Percentiles rank a stretch among this genome's conserved stretches.
Evolutionary conservation across 164 flowering plant genomes (phyloP).

Genomic region (Hamamelis virginiana): DNA sequence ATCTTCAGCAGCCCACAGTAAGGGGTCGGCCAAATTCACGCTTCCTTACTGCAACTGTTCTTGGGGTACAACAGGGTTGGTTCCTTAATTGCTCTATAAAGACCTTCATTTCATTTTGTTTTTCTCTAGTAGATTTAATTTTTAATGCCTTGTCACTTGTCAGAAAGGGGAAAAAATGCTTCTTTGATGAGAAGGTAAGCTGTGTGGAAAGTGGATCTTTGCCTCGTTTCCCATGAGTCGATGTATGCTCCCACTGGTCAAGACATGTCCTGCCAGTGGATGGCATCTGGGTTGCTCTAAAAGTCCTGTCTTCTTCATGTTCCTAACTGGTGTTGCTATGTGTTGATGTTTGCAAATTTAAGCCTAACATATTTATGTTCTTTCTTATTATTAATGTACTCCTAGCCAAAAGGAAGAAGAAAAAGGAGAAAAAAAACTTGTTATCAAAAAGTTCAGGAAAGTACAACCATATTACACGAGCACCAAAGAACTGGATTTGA

Average conservation of each 20-base stretch:
- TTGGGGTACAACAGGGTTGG: slow-evolving; percentile 90
- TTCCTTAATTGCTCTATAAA: background rate
- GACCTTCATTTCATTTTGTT: background rate
- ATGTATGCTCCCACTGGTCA: no score
- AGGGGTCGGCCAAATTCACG: slow-evolving; percentile 87
- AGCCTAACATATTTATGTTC: background rate
- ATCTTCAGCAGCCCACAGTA: slow-evolving; percentile 58
- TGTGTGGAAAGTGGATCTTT: background rate
- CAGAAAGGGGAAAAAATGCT: background rate
- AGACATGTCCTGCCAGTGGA: background rate
- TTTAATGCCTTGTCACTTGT: background rate
- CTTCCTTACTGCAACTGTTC: slow-evolving; percentile 90
- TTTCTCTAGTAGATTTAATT: background rate
- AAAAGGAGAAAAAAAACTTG: no score
- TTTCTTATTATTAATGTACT: no score
- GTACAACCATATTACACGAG: no score
- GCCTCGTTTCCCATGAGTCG: background rate
- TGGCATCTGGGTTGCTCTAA: background rate
- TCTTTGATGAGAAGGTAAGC: background rate
- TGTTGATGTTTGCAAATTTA: background rate
- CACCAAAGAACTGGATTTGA: no score
- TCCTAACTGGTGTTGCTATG: background rate
- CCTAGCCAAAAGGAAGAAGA: no score
- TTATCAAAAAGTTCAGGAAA: no score
- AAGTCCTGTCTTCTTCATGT: background rate